These are phyloP conservation scores for Zygoascus bituminiphila DNA, from an alignment of 805 yeast genomes.

Conservation along the genomic window DNA sequence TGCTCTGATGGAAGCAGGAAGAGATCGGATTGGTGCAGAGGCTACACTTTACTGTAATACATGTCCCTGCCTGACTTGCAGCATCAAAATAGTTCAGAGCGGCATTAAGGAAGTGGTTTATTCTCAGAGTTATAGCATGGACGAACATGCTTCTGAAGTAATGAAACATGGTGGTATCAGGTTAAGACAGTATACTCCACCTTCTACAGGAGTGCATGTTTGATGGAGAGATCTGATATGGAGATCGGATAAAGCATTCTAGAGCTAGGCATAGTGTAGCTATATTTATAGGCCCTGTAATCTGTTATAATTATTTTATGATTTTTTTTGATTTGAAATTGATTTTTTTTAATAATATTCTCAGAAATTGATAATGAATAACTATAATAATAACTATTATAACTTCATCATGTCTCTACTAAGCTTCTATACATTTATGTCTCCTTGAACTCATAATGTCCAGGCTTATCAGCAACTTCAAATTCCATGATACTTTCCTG, in stretches of 20 bases:
- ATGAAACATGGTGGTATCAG: constrained; percentile 64
- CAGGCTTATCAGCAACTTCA: constrained; percentile 48
- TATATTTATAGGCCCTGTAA: too few species aligned
- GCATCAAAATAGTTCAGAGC: constrained; percentile 87
- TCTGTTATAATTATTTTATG: too few species aligned
- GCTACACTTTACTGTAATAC: constrained; percentile 87
- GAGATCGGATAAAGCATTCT: too few species aligned
- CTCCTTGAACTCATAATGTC: constrained; percentile 49
- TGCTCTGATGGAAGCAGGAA: constrained; percentile 87
- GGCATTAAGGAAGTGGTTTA: constrained; percentile 91
- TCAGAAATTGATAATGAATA: too few species aligned
- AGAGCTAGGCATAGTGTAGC: too few species aligned
- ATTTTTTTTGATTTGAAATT: too few species aligned
- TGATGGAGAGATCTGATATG: too few species aligned
- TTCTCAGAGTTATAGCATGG: constrained; percentile 91
- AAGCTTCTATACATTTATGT: too few species aligned
- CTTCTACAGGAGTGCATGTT: constrained; percentile 24
- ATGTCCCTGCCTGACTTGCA: constrained; percentile 92
- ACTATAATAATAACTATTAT: too few species aligned
- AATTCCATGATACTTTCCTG: constrained; percentile 42
- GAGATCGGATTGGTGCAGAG: constrained; percentile 62
- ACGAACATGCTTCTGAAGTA: constrained; percentile 60
- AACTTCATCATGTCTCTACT: too few species aligned
- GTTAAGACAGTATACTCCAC: constrained; percentile 52
- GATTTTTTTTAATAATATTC: too few species aligned